Evolutionary conservation across 805 yeast species (phyloP).

Genomic region (Dipodascus geniculatus): DNA sequence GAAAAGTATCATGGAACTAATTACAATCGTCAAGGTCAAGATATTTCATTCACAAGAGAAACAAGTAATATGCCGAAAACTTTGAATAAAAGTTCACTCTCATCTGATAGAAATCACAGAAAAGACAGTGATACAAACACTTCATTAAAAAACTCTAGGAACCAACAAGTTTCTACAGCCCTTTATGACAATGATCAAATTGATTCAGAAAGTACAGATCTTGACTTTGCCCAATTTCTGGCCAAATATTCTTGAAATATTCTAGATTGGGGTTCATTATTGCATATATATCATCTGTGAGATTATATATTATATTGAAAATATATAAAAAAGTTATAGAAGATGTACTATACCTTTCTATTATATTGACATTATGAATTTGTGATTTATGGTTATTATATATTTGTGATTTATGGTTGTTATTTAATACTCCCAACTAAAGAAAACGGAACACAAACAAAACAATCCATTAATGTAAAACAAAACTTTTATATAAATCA

Average conservation of each 20-base stretch:
- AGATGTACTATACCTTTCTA: too few relatives aligned
- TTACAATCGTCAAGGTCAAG: too few relatives aligned
- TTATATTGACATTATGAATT: too few relatives aligned
- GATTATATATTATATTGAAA: neutral
- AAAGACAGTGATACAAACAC: neutral
- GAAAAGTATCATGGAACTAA: too few relatives aligned
- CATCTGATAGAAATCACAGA: too few relatives aligned
- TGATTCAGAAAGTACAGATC: neutral
- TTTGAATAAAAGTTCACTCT: neutral
- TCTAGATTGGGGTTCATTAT: neutral
- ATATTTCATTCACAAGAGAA: neutral
- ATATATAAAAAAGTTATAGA: too few relatives aligned
- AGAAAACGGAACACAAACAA: too few relatives aligned
- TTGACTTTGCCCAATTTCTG: neutral
- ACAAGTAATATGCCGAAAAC: neutral
- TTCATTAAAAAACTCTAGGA: too few relatives aligned
- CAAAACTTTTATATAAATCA: neutral
- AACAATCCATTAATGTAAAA: too few relatives aligned
- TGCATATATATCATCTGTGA: neutral
- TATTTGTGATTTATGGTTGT: too few relatives aligned
- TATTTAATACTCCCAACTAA: too few relatives aligned
- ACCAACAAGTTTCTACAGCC: neutral
- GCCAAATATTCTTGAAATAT: neutral
- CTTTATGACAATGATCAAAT: neutral
- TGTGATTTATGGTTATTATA: too few relatives aligned